Base-by-base conservation (phyloP, 371 early-diverging fungal species). In the Gilbertella persicaria region DNA sequence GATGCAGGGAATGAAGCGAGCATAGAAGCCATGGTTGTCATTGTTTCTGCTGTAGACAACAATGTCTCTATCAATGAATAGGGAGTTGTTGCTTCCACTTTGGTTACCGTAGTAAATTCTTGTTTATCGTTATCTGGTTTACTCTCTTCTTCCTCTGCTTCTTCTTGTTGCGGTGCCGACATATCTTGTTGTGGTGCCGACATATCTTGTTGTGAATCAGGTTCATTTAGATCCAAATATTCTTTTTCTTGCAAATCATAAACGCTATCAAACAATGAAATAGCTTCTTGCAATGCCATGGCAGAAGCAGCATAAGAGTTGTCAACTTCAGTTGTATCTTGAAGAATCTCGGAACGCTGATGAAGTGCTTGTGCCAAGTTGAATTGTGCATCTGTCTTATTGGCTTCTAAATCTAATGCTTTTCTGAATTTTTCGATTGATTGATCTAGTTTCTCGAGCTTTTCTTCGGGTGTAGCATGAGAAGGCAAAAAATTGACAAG, bases 341-440 rank as follows among this genome's bases (percentile, higher is more conserved):
- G 74, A 9, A 82, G 71, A 13, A 83, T 63, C 52, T 88, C 88
- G 8, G 86, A 84, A 19, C 73, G 69, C 17, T 83, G 75, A 28
- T 82, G 74, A 49, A 87, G 56, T 0, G 89, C 87, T 65, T 88
- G 89, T 5, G 80, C 87, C 28, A 88, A 73, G 55, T 88, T 90
- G 64, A 86, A 88, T 39, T 83, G 75, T 0, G 80, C 75, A 60
- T 90, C 89, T 2, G 85, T 75, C 49, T 86, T 82, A 38, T 69
- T 64, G 5, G 67, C 45, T 36, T 83, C 78, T 7, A 82, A 62
- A n/a, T 54, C 55, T 6, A 81, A 50, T 17, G 83, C 85, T 6
- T 44, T 53, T 44, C 82, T 69, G 54, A 86, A 82, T 13, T 78
- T 79, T 19, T 70, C 66, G 35, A 86, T 82, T 6, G 88, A 77